Evolutionary conservation across 2,329 filamentous ascomycete genomes (phyloP), one percentile per base, ranked within the genome.

Genomic region (Paradendryphiella salina): DNA sequence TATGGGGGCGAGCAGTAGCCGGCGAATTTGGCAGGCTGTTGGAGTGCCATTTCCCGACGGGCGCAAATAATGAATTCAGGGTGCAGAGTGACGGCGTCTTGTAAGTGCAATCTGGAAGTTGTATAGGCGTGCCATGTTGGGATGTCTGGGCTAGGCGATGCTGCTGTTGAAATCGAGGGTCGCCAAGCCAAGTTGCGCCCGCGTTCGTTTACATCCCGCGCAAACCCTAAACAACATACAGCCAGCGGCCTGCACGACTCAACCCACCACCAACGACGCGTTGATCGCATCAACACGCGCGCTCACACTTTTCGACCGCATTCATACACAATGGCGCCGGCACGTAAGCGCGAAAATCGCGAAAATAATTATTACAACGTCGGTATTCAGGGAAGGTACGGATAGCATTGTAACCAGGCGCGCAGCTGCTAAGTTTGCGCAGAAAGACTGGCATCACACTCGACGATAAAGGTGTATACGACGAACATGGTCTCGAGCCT

Each of bases 381-480:
- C 33, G 72, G 72, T 18, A 70, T 73, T 2, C 72, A 74, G 49
- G 72, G 72, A 57, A 61, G 72, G 72, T 73, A 53, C 50, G 57
- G 50, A 54, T 46, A 50, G 35, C 39, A 29, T 4, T 29, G 33
- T 5, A 23, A 15, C 18, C 13, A 17, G 34, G 23, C 50, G 50
- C 48, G 56, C 46, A 34, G 21, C 51, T 33, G 15, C 56, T 64
- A 10, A 69, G 33, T 31, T 41, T 26, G 17, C 18, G 41, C 62
- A 96, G 93, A 63, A 95, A 96, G 81, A 99, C 94, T 0, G 94
- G 94, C 36, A 82, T 96, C 20, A 88, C 85, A 1, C 75, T 97
- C 26, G 84, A 85, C 65, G 90, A 96, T 66, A 85, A 80, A 47
- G 90, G 90, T 44, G 79, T 86, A 54, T 88, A 90, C 75, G 93